Percentiles rank a stretch among this genome's conserved stretches.
Conservation (phyloP, 805 yeast species). For the Saccharomycopsis oosterbeekiorum region DNA sequence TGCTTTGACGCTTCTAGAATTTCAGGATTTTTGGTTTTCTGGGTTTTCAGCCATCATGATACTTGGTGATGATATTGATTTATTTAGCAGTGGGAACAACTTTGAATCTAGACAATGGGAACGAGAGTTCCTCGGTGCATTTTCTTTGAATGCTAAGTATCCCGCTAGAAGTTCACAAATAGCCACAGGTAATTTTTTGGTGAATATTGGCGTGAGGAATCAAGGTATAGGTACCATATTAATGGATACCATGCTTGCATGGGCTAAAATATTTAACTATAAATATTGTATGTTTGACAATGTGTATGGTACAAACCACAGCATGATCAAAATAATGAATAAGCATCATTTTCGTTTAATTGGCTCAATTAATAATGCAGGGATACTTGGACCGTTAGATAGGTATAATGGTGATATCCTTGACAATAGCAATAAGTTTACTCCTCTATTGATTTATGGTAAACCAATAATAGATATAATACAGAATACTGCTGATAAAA, state of each 20-base stretch:
- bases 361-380: not conserved
- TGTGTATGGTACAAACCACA: slow-evolving; percentile 79
- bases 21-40: slow-evolving; percentile 82
- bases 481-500: not conserved
- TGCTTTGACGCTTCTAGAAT: slow-evolving; percentile 62
- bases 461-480: not conserved
- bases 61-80: slow-evolving; percentile 60
- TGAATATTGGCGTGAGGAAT: slow-evolving; percentile 86
- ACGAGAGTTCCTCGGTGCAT: slow-evolving; percentile 83
- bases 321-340: slow-evolving; percentile 74
- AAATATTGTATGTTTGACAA: slow-evolving; percentile 76
- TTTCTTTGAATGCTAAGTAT: slow-evolving; percentile 75
- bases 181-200: slow-evolving; percentile 82
- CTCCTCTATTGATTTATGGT: not conserved
- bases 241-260: slow-evolving; percentile 73
- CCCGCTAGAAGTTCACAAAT: slow-evolving; percentile 92
- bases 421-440: not conserved
- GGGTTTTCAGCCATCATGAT: slow-evolving; percentile 69
- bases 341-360: slow-evolving; percentile 56
- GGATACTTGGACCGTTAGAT: not conserved
- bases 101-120: slow-evolving; percentile 56
- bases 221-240: slow-evolving; percentile 84
- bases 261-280: slow-evolving; percentile 88
- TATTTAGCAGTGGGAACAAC: slow-evolving; percentile 30
- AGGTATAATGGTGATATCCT: slow-evolving; percentile 1